Percentiles rank a stretch among this genome's conserved stretches.
These are phyloP conservation scores for Excoecaria cochinchinensis DNA, from an alignment of 345 rosid genomes.

Conservation along the genomic window DNA sequence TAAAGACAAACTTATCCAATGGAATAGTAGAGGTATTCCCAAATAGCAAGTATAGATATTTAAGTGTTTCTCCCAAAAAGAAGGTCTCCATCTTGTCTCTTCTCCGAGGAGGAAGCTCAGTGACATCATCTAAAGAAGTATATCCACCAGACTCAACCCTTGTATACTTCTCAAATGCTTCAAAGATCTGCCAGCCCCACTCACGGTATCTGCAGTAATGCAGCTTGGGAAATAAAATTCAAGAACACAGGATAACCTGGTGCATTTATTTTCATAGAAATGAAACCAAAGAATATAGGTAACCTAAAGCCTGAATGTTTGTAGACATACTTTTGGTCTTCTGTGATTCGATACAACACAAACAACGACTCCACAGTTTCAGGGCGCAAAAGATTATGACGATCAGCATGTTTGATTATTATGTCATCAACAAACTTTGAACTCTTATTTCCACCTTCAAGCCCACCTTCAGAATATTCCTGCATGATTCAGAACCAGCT, in stretches of 20 bases:
- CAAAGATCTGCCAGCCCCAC: conserved; percentile 97
- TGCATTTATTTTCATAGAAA: conserved; percentile 9
- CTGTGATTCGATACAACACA: conserved; percentile 76
- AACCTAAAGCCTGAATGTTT: conserved; percentile 9
- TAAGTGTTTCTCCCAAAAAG: conserved; percentile 86
- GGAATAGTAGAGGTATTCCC: conserved; percentile 69
- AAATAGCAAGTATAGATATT: conserved; percentile 87
- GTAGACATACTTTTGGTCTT: conserved; percentile 67
- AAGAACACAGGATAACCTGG: background rate
- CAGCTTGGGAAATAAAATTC: background rate
- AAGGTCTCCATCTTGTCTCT: conserved; percentile 97
- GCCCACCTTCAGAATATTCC: conserved; percentile 77
- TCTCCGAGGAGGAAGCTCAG: conserved; percentile 67
- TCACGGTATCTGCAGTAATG: conserved; percentile 69
- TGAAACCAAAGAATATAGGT: background rate
- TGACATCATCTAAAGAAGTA: conserved; percentile 80
- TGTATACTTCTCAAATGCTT: conserved; percentile 84
- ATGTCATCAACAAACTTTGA: conserved; percentile 73
- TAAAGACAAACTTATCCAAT: conserved; percentile 79
- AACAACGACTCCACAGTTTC: conserved; percentile 97
- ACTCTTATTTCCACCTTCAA: conserved; percentile 88
- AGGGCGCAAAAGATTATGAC: conserved; percentile 91
- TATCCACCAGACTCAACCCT: conserved; percentile 85
- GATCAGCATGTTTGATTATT: conserved; percentile 79
- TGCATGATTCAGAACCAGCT: conserved; percentile 37